phyloP scores from a whole-genome alignment of 768 basidiomycete genomes.

The Suillus weaverae region DNA sequence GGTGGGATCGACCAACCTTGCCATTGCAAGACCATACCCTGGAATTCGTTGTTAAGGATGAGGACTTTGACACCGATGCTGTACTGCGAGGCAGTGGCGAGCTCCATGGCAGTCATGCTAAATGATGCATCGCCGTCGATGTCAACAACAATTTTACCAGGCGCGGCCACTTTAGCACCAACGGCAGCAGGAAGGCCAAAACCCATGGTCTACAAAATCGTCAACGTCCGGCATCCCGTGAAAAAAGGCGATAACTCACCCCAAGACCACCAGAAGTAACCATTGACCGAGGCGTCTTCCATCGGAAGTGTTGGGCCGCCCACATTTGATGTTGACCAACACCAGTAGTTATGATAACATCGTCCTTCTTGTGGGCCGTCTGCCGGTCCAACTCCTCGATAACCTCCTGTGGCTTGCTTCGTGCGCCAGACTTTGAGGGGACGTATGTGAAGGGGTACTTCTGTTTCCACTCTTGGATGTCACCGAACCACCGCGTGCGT shows the following conservation, averaged over 20 bases:
- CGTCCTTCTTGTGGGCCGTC: conserved; percentile 77
- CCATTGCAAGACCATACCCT: conserved; percentile 99
- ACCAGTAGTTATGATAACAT: conserved; percentile 87
- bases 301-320: conserved; percentile 93
- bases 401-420: conserved; percentile 96
- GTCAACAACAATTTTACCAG: conserved; percentile 91
- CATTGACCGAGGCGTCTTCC: conserved; percentile 85
- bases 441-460: conserved; percentile 88
- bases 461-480: conserved; percentile 83
- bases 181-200: conserved; percentile 94
- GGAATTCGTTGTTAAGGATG: conserved; percentile 94
- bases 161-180: conserved; percentile 95
- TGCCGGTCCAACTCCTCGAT: conserved; percentile 88
- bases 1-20: conserved; percentile 60
- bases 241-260: conserved; percentile 47
- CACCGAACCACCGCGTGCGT: conserved; percentile 78
- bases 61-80: conserved; percentile 94
- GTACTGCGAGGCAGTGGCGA: conserved; percentile 89
- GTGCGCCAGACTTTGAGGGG: conserved; percentile 50
- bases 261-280: conserved; percentile 95
- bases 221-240: not conserved
- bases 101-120: conserved; percentile 99
- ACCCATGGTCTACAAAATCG: conserved; percentile 81
- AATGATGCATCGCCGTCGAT: conserved; percentile 98
- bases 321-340: conserved; percentile 99